Evolutionary conservation across 768 basidiomycete species (phyloP), one percentile per base, ranked within the genome.

Genomic region (Dacryopinax primogenitus): DNA sequence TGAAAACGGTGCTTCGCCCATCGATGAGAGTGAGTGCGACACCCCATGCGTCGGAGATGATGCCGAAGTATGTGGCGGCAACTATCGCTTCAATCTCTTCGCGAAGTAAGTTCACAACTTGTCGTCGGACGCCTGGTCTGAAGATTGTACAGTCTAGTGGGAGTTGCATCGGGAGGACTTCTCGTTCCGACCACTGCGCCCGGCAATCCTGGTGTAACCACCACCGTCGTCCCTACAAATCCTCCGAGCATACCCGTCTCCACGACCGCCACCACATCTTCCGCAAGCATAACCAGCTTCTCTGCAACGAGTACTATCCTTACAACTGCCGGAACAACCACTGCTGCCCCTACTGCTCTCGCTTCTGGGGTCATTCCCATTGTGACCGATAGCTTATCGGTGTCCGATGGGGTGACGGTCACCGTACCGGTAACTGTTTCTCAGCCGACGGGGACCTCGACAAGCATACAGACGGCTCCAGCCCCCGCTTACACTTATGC

Each of bases 21-120:
- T 64, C n/a, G 69, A 69, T 39, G 64, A 66, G 15, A 67, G 62
- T 21, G 73, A 68, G 16, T 73, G 75, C 66, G 65, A 66, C 41
- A 68, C 71, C 37, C 34, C 64, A 4, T 65, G 64, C 64, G 11
- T 12, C 16, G 64, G 64, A 13, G 64, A 65, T 34, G 23, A 33
- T n/a, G 30, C 30, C 21, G n/a, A 61, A 18, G 61, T 16, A 12
- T 65, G 64, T 35, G 64, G 64, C 36, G 64, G 33, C 18, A 51
- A 30, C 33, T 33, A 65, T 33, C 64, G 64, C n/a, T 34, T 65
- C 35, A 45, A 28, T 21, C 33, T 65, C 12, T 65, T 65, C 47
- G 51, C 26, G 6, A 58, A 58, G 51, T 58, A 18, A 3, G 51
- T 58, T 13, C 4, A 3, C 11, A 26, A 3, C 18, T 15, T 6